Evolutionary conservation across 2,329 filamentous ascomycete species (phyloP).

Genomic region (Zasmidium cellare): DNA sequence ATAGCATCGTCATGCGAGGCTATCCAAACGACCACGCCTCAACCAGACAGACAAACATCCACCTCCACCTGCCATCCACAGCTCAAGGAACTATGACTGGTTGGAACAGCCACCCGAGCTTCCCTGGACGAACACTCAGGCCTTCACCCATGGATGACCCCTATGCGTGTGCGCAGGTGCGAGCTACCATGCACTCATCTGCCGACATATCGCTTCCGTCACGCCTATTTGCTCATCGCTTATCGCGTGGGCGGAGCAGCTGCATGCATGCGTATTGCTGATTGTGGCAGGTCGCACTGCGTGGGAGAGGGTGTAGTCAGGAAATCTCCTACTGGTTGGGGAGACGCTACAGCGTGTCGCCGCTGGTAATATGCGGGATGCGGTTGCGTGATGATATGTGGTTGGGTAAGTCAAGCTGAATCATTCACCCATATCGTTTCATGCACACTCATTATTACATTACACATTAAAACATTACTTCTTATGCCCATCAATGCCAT

Average conservation of each 20-base stretch:
- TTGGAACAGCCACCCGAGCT: background rate
- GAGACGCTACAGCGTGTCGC: background rate
- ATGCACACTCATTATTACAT: background rate
- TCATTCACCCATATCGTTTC: too few species aligned
- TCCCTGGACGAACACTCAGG: background rate
- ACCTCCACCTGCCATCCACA: background rate
- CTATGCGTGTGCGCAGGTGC: background rate
- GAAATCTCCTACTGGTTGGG: background rate
- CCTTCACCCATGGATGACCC: background rate
- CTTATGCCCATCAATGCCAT: too few species aligned
- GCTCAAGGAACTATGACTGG: background rate
- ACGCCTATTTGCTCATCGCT: background rate
- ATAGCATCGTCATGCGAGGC: constrained; percentile 3
- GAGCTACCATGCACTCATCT: background rate
- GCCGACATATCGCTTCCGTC: background rate
- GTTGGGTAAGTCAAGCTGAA: too few species aligned
- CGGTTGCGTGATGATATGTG: background rate
- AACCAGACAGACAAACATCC: background rate
- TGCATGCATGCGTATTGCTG: background rate
- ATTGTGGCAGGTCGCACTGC: background rate
- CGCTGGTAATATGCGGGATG: background rate
- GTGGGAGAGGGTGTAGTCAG: constrained; percentile 2
- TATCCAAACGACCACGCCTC: background rate
- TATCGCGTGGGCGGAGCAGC: background rate
- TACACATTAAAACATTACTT: background rate